Percentiles rank a stretch among this genome's conserved stretches.
These are phyloP conservation scores for Diaporthe vaccinii DNA, from an alignment of 2,329 filamentous ascomycete genomes.

Conservation along the genomic window DNA sequence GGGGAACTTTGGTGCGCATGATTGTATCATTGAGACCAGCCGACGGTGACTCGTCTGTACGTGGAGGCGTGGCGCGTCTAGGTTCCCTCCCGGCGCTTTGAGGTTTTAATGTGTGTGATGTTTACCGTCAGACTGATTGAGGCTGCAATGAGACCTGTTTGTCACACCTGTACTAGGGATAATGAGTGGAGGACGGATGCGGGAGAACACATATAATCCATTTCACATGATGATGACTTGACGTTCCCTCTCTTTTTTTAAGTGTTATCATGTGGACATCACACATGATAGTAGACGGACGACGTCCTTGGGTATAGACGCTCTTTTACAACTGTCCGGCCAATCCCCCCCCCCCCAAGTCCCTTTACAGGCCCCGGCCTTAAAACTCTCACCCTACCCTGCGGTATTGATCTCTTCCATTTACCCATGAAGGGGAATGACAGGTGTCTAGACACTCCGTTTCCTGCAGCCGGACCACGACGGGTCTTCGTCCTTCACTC, in stretches of 20 bases:
- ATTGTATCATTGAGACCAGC: background rate
- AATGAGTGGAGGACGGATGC: background rate
- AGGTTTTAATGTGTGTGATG: background rate
- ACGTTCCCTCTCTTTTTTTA: background rate
- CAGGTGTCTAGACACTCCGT: background rate
- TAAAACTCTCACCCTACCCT: background rate
- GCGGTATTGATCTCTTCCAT: background rate
- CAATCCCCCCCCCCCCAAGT: background rate
- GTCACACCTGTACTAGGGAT: background rate
- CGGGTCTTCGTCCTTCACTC: background rate
- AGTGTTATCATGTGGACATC: background rate
- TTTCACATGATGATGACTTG: conserved; percentile 6
- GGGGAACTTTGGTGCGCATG: too few relatives aligned
- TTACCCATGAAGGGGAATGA: background rate
- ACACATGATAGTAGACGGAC: background rate
- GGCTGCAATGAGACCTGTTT: background rate
- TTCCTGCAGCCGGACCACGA: background rate
- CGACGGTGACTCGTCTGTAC: background rate
- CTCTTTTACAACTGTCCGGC: background rate
- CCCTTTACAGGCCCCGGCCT: background rate
- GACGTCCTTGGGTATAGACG: background rate
- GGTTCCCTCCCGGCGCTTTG: background rate
- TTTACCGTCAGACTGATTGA: background rate
- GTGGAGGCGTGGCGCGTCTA: background rate
- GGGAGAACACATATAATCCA: background rate